These are phyloP conservation scores for Moniliophthora roreri DNA, from an alignment of 1,284 basidiomycete genomes.

Conservation along the genomic window DNA sequence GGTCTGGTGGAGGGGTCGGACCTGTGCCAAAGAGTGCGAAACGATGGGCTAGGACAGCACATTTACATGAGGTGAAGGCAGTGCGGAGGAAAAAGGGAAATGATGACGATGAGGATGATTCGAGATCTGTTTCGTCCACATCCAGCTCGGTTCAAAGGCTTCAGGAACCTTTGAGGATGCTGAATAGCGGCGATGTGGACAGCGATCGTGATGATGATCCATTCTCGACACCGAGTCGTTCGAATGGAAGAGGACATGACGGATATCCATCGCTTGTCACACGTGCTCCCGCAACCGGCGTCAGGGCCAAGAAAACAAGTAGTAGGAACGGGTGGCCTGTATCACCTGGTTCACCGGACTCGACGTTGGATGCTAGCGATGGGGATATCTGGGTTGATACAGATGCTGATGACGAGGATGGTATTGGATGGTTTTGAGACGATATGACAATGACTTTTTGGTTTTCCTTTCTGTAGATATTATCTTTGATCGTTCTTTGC, in stretches of 20 bases:
- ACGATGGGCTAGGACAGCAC: slow-evolving; percentile 67
- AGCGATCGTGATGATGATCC: too few relatives aligned
- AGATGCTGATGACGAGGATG: slow-evolving; percentile 17
- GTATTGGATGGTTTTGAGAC: background rate
- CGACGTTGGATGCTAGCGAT: slow-evolving; percentile 13
- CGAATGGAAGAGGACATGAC: too few relatives aligned
- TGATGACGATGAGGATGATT: slow-evolving; percentile 5
- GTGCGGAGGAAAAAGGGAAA: slow-evolving; percentile 1
- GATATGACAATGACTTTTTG: background rate
- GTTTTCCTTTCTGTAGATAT: background rate
- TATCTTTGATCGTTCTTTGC: background rate
- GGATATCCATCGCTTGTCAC: background rate
- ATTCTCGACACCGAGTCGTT: too few relatives aligned
- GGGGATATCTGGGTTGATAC: slow-evolving; percentile 36
- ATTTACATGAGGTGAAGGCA: slow-evolving; percentile 64
- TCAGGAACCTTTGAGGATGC: background rate
- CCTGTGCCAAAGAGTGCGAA: slow-evolving; percentile 47
- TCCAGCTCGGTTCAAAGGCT: slow-evolving; percentile 1
- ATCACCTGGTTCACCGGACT: background rate
- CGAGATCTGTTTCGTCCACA: slow-evolving; percentile 11
- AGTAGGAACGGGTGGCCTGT: background rate
- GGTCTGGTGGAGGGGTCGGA: slow-evolving; percentile 18
- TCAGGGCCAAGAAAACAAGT: slow-evolving; percentile 2
- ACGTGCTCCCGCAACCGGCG: background rate
- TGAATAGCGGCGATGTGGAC: too few relatives aligned